phyloP scores from a whole-genome alignment of 2,329 filamentous ascomycete species.

The Phaeosphaeria sp. region DNA sequence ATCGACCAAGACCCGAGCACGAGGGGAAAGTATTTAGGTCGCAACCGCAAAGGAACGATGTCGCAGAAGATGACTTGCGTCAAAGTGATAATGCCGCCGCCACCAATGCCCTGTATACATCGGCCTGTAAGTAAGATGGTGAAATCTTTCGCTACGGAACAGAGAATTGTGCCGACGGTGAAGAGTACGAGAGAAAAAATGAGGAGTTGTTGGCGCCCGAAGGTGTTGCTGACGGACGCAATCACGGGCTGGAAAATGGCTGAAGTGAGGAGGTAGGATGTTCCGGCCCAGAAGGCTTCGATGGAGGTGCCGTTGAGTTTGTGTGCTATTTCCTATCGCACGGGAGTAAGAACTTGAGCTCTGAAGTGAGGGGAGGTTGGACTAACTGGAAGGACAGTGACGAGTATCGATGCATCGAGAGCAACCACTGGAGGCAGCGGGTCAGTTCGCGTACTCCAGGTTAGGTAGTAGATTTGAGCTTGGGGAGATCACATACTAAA shows the following conservation, averaged over 20 bases:
- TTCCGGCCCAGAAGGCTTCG: conserved; percentile 74
- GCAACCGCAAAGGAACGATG: conserved; percentile 50
- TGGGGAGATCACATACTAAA: no score
- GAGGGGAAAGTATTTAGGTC: conserved; percentile 52
- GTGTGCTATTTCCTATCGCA: conserved; percentile 28
- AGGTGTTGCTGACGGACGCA: conserved; percentile 53
- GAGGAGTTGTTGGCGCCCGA: conserved; percentile 56
- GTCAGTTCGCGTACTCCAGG: not conserved
- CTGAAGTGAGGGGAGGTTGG: not conserved
- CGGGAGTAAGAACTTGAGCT: not conserved
- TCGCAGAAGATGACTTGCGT: conserved; percentile 55
- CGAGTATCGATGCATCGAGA: conserved; percentile 39
- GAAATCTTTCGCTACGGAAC: conserved; percentile 46
- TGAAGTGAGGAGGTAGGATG: conserved; percentile 71
- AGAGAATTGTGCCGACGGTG: conserved; percentile 55
- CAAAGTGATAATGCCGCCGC: conserved; percentile 50
- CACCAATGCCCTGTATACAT: conserved; percentile 48
- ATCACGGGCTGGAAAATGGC: conserved; percentile 64
- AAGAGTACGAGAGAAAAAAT: conserved; percentile 52
- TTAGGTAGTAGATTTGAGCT: no score
- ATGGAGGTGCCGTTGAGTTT: conserved; percentile 30
- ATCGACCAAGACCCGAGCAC: conserved; percentile 57
- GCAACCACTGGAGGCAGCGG: conserved; percentile 21
- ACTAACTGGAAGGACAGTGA: conserved; percentile 36
- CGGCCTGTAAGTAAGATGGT: conserved; percentile 44